Evolutionary conservation across 768 basidiomycete genomes (phyloP).

Genomic region (Udeniomyces megalosporus): DNA sequence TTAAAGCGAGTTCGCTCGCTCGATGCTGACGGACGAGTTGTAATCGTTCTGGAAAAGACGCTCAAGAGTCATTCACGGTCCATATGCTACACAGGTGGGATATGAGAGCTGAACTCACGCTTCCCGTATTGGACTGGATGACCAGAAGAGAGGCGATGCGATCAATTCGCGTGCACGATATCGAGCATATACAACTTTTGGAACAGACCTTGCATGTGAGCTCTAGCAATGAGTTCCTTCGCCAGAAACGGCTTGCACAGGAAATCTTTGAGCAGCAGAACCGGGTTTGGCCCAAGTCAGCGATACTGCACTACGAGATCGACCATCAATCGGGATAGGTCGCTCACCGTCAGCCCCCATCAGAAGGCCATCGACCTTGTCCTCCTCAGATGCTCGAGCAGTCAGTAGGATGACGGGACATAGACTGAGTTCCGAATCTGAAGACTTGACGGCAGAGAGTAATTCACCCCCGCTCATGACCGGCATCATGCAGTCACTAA

Average conservation of each 20-base stretch:
- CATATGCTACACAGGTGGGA: slow-evolving; percentile 13
- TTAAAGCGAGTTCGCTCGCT: too few species aligned
- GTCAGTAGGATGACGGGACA: slow-evolving; percentile 29
- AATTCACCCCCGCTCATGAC: slow-evolving; percentile 30
- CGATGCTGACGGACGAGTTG: too few species aligned
- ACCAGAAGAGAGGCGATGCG: neutral
- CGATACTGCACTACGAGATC: neutral
- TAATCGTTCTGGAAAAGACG: neutral
- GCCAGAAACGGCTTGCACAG: slow-evolving; percentile 33
- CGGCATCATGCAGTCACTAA: slow-evolving; percentile 25
- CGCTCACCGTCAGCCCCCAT: slow-evolving; percentile 31
- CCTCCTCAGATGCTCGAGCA: slow-evolving; percentile 27
- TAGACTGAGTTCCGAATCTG: slow-evolving; percentile 16
- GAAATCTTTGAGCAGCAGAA: slow-evolving; percentile 21
- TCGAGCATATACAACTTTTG: too few species aligned
- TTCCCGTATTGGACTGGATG: too few species aligned
- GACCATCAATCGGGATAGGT: neutral
- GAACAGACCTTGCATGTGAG: slow-evolving; percentile 25
- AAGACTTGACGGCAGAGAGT: slow-evolving; percentile 23
- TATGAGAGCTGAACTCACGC: neutral
- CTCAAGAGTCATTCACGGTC: too few species aligned
- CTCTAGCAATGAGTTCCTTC: slow-evolving; percentile 31
- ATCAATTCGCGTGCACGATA: too few species aligned
- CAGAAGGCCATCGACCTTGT: slow-evolving; percentile 30
- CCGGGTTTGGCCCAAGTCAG: neutral